Conservation (phyloP, 164 flowering plant species). For the Liriodendron chinense region DNA sequence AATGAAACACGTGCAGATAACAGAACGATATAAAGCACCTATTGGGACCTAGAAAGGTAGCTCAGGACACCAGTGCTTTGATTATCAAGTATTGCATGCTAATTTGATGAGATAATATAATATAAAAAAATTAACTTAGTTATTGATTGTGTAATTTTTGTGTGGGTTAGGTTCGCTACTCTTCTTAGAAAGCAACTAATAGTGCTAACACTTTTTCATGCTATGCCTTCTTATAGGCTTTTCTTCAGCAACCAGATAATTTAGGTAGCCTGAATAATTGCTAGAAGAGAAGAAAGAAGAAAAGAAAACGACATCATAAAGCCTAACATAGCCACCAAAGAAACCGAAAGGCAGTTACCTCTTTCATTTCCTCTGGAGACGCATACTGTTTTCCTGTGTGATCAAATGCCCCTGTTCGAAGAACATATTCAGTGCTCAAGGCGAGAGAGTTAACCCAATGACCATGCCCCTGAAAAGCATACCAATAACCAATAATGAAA, state of each 20-base stretch:
- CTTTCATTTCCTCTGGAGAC: slow-evolving; percentile 89
- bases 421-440: slow-evolving; percentile 91
- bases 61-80: not conserved
- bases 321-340: not conserved
- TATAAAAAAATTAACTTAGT: too few relatives aligned
- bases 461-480: slow-evolving; percentile 73
- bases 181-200: not conserved
- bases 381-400: slow-evolving; percentile 72
- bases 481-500: not conserved
- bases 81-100: not conserved
- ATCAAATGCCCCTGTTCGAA: slow-evolving; percentile 96
- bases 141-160: too few relatives aligned
- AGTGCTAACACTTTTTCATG: not conserved
- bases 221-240: not conserved
- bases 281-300: not conserved
- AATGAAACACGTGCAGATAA: too few relatives aligned
- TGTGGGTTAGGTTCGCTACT: not conserved
- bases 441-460: slow-evolving; percentile 98
- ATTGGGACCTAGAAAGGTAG: not conserved
- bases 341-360: slow-evolving; percentile 38
- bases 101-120: too few relatives aligned
- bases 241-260: not conserved
- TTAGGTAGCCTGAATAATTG: not conserved
- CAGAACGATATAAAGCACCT: not conserved
- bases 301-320: not conserved